Evolutionary conservation across 208 protist species (phyloP), one percentile per base, ranked within the genome.

Genomic region (Wallacemonas sp.): DNA sequence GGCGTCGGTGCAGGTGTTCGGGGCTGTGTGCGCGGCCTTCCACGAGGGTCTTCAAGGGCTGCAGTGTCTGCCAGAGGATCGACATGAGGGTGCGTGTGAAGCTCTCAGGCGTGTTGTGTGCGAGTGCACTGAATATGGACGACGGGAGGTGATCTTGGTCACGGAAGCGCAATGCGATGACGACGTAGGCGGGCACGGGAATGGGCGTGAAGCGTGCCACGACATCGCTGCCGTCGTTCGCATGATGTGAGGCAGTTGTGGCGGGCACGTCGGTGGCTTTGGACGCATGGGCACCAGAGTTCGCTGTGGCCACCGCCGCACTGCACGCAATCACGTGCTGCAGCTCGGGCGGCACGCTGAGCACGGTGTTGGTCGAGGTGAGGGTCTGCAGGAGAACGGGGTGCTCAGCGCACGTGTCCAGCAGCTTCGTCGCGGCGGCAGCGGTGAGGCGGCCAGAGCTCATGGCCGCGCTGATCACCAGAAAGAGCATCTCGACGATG

Each of bases 121-220:
- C 70, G 11, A 68, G 58, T n/a, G 65, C 66, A 1, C 46, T 44
- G 47, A 74, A 72, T 47, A 71, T 21, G 26, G 26, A 19, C 0
- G 41, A 62, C 11, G 65, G 65, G 11, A 64, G 26, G 34, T 60
- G 55, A n/a, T 46, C 34, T 21, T 57, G 61, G 23, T 43, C 38
- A 38, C 26, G 29, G 34, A 86, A 82, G 52, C 80, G 61, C 32
- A 86, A 63, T 24, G 68, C 65, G 5, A 83, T 30, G 17, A 70
- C 39, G 61, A 86, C 38, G 47, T 81, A 86, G 14, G 80, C 61
- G 0, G 80, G 80, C 21, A 86, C 64, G 9, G 64, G n/a, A 29
- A 76, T 74, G 44, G 30, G 62, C 6, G 27, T 39, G 43, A 38
- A 33, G n/a, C 16, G n/a, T 9, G 43, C 5, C 12, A 38, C 64